phyloP scores from a whole-genome alignment of 306 rosid species.

The Malus fusca region DNA sequence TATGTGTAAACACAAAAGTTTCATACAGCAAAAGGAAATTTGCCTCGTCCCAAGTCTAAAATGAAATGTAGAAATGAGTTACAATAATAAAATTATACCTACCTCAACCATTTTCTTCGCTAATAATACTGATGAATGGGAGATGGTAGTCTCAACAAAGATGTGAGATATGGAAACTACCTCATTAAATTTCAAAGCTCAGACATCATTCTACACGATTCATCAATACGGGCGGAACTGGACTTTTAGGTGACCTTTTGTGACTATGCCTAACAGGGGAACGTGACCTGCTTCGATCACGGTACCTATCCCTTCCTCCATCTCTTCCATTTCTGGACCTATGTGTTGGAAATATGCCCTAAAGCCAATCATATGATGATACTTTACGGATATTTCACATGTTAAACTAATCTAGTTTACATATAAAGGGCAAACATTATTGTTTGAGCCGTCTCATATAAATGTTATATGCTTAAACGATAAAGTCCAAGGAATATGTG shows the following conservation, averaged over 20 bases:
- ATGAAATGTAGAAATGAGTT: slow-evolving; percentile 30
- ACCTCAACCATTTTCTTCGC: slow-evolving; percentile 89
- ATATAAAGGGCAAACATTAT: no score
- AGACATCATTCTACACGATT: slow-evolving; percentile 64
- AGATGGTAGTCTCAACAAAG: slow-evolving; percentile 82
- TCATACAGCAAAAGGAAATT: slow-evolving; percentile 22
- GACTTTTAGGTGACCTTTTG: slow-evolving; percentile 77
- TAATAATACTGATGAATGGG: slow-evolving; percentile 72
- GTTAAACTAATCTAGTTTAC: no score
- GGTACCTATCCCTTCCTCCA: slow-evolving; percentile 71
- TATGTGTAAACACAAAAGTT: slow-evolving; percentile 19
- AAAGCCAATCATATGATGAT: no score
- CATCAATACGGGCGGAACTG: slow-evolving; percentile 57
- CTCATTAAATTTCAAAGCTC: slow-evolving; percentile 77
- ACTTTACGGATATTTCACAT: no score
- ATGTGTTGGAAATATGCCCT: no score
- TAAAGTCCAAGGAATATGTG: no score
- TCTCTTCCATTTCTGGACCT: slow-evolving; percentile 80
- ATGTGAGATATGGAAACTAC: slow-evolving; percentile 85
- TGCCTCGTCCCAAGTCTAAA: slow-evolving; percentile 33
- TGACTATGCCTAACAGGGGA: slow-evolving; percentile 68
- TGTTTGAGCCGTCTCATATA: no score
- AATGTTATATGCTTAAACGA: no score
- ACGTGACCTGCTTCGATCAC: slow-evolving; percentile 77
- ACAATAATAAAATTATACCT: slow-evolving; percentile 62